phyloP scores from a whole-genome alignment of 192 early-diverging fungal genomes.

The Backusella westeae region DNA sequence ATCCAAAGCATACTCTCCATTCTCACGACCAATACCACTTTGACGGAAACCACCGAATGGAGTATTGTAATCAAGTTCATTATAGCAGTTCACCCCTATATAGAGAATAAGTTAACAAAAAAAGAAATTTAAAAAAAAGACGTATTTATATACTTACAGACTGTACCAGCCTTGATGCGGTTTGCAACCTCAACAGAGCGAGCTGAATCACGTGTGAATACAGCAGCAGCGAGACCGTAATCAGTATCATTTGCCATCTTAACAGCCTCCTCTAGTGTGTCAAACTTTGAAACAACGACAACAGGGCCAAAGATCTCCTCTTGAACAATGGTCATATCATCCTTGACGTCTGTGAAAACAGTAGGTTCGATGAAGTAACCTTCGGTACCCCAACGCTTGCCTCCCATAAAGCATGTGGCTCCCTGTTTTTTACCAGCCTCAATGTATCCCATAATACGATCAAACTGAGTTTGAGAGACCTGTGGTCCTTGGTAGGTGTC shows the following conservation, averaged over 20 bases:
- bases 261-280: conserved; percentile 68
- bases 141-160: conserved; percentile 36
- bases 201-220: conserved; percentile 67
- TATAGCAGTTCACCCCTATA: conserved; percentile 26
- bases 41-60: conserved; percentile 74
- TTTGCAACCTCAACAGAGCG: conserved; percentile 53
- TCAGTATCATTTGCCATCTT: conserved; percentile 66
- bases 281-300: conserved; percentile 70
- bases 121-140: background rate
- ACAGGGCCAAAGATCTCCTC: conserved; percentile 91
- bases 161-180: conserved; percentile 51
- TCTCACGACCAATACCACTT: conserved; percentile 62
- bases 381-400: conserved; percentile 56
- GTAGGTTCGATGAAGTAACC: conserved; percentile 82
- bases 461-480: conserved; percentile 62
- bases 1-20: conserved; percentile 52
- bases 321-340: conserved; percentile 52
- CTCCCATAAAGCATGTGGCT: conserved; percentile 52
- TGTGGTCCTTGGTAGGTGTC: conserved; percentile 70
- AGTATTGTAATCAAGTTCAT: conserved; percentile 10
- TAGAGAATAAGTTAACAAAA: background rate
- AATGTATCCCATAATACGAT: conserved; percentile 60
- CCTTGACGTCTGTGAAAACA: conserved; percentile 63
- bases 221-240: conserved; percentile 73
- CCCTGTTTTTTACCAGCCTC: conserved; percentile 60